Base-by-base conservation (phyloP, 2,329 filamentous ascomycete species). In the Trichoderma polysporum region DNA sequence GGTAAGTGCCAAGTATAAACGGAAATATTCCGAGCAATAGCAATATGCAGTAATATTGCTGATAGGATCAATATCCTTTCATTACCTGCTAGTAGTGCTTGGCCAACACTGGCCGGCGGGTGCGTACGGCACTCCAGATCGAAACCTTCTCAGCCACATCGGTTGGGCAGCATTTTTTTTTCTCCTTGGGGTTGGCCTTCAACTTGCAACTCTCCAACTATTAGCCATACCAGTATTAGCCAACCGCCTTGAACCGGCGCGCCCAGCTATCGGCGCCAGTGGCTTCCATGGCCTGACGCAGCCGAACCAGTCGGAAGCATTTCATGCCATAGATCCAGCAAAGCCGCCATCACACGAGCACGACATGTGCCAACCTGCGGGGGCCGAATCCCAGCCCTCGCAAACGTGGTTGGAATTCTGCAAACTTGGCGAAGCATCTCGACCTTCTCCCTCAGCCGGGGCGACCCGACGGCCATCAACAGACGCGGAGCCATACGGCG, bases 351-450 rank as follows among this genome's bases (percentile, higher is more conserved):
- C 61, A 64, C 61, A 64, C 61, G 61, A 64, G 61, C 61, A 64
- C 61, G 61, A 52, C 50, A 64, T 64, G 49, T 64, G 50, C 61
- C 50, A 64, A 52, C 37, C 61, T 64, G 61, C 49, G 61, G 61
- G 61, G 61, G 37, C 35, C 25, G 29, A 45, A 27, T 53, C 50
- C 58, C 37, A 47, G 50, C 50, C 25, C 60, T 63, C 60, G 60
- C 60, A 63, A 63, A 29, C 35, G 12, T 63, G 47, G 60, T 33
- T 63, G 60, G 35, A 41, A 41, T 54, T 52, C 47, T 53, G 60
- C 60, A 31, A 53, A 54, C 52, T 31, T 52, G 49, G 49, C 49
- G 49, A 31, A 19, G 15, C 49, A 9, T 52, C 49, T 52, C 31
- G 57, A 6, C 47, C 33, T 35, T 41, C 53, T 17, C 33, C 53